Base-by-base conservation (phyloP, 805 yeast species). In the Blastobotrys attinorum region DNA sequence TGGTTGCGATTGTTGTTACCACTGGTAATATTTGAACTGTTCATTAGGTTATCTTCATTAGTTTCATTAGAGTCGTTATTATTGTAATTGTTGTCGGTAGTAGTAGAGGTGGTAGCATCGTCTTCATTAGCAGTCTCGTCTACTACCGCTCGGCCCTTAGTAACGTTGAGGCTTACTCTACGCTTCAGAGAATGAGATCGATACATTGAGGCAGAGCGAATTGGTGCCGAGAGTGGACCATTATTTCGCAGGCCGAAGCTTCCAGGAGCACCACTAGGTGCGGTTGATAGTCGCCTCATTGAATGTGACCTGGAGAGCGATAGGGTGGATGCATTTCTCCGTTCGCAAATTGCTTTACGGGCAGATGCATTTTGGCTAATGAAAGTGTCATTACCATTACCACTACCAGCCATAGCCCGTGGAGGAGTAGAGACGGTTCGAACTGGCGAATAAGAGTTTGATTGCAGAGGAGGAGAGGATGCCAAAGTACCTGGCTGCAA, bases 151-250 rank as follows among this genome's bases (percentile, higher is more conserved):
- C 42, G 31, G 7, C 50, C 47, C 36, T 25, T 22, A 17, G 38
- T 36, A 36, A 47, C 39, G 29, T 42, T 40, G 17, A 47, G 42
- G 32, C 45, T 36, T n/a, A 47, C 47, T 17, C 47, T 23, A 16
- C 47, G 42, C 32, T 44, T 44, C 38, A 43, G 29, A 11, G 47
- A 35, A 36, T 22, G 27, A 22, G 40, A 29, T 20, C 40, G 23
- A 2, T 22, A 25, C 22, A 37, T 39, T 15, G 36, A 33, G 7
- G 29, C 11, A 8, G 29, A 25, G 7, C 29, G 29, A 31, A 37
- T 35, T 8, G 47, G 50, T 3, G 50, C 45, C 4, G 43, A 13
- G 34, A 37, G 37, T 31, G 39, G 40, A 32, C 43, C 39, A 22
- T 15, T 22, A 20, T 35, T 32, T 7, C 18, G 15, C 23, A 31